Conservation (phyloP, 2,329 filamentous ascomycete species). For the Apiospora malaysiana region DNA sequence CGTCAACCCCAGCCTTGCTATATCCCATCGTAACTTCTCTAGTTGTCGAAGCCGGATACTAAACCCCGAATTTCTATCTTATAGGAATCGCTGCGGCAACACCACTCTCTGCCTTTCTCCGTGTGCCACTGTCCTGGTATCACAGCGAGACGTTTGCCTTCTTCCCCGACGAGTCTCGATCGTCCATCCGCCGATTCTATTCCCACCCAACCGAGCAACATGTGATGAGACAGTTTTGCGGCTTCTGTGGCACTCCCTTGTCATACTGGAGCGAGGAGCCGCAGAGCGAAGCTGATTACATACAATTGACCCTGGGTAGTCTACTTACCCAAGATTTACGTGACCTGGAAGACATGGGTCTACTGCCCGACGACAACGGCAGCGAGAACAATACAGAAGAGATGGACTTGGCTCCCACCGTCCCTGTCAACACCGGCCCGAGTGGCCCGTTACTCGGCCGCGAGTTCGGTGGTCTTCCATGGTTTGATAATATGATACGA, state of each 20-base stretch:
- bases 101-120: conserved; percentile 80
- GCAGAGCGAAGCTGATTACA: conserved; percentile 73
- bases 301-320: conserved; percentile 82
- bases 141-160: conserved; percentile 76
- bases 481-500: conserved; percentile 84
- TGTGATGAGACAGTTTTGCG: conserved; percentile 82
- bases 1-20: conserved; percentile 7
- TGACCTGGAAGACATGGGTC: conserved; percentile 73
- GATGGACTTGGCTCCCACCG: conserved; percentile 32
- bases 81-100: conserved; percentile 70
- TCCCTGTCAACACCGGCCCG: conserved; percentile 32
- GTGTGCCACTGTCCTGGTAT: conserved; percentile 83
- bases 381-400: conserved; percentile 27
- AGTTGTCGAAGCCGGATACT: conserved; percentile 24
- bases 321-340: conserved; percentile 73
- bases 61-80: conserved; percentile 25
- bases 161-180: conserved; percentile 77
- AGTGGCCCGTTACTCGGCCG: conserved; percentile 46
- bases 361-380: conserved; percentile 62
- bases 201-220: conserved; percentile 62
- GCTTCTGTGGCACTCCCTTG: conserved; percentile 87
- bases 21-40: neutral
- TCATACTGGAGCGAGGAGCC: conserved; percentile 83
- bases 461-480: conserved; percentile 76
- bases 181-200: conserved; percentile 71